These are phyloP conservation scores for Cytospora paraplurivora DNA, from an alignment of 2,329 filamentous ascomycete genomes.

Conservation along the genomic window DNA sequence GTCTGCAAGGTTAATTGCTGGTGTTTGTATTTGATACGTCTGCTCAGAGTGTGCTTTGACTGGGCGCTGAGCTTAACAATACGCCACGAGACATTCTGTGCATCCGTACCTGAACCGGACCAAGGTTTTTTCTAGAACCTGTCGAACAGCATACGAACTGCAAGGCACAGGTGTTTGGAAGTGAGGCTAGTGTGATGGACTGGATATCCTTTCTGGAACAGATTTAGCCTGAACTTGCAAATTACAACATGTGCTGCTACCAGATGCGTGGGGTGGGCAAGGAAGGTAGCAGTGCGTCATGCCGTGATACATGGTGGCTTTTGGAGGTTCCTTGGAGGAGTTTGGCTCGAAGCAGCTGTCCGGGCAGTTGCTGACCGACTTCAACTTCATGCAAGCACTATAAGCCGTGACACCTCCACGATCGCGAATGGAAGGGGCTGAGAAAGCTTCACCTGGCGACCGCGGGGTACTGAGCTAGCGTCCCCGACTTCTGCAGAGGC, in stretches of 20 bases:
- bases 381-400: constrained; percentile 27
- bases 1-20: not conserved
- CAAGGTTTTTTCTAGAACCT: constrained; percentile 13
- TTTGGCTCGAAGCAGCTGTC: constrained; percentile 14
- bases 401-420: constrained; percentile 22
- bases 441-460: constrained; percentile 18
- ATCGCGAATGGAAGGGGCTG: not conserved
- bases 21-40: not conserved
- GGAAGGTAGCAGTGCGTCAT: constrained; percentile 16
- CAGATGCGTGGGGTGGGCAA: constrained; percentile 21
- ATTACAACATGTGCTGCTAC: constrained; percentile 19
- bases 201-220: constrained; percentile 7
- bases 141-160: constrained; percentile 29
- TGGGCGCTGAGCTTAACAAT: constrained; percentile 1
- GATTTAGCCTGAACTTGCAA: constrained; percentile 12
- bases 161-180: constrained; percentile 26
- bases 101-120: constrained; percentile 9
- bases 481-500: constrained; percentile 22
- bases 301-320: constrained; percentile 17
- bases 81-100: constrained; percentile 11
- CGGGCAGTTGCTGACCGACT: constrained; percentile 16
- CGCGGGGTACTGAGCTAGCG: constrained; percentile 20
- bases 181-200: constrained; percentile 1
- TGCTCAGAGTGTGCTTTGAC: not conserved
- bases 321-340: constrained; percentile 17